Percentiles rank a stretch among this genome's conserved stretches.
phyloP scores from a whole-genome alignment of 495 filamentous ascomycete genomes.

The Bacidia gigantensis region DNA sequence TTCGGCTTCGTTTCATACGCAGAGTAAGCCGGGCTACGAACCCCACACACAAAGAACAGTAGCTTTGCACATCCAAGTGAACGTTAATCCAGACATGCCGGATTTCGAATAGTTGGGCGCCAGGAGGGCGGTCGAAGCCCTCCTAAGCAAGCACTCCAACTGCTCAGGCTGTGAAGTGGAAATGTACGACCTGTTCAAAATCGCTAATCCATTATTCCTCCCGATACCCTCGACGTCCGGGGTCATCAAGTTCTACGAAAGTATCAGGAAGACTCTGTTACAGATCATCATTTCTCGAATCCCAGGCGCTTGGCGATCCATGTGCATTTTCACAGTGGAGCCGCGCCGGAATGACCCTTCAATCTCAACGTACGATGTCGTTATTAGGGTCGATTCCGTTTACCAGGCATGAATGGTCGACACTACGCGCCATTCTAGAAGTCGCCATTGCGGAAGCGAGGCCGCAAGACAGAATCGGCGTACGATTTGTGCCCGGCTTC shows the following conservation, averaged over 20 bases:
- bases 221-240: background rate
- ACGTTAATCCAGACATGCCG: background rate
- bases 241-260: background rate
- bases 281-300: background rate
- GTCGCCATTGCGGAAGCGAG: no score
- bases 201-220: background rate
- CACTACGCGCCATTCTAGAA: background rate
- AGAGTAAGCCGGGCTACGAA: background rate
- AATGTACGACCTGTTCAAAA: background rate
- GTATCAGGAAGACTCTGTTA: background rate
- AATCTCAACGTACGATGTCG: background rate
- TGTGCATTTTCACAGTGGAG: conserved; percentile 1
- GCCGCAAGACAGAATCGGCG: no score
- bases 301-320: background rate
- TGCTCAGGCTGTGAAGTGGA: background rate
- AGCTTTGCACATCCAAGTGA: background rate
- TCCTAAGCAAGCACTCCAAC: background rate
- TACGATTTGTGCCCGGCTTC: no score
- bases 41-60: background rate
- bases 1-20: background rate
- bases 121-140: conserved; percentile 1
- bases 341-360: background rate
- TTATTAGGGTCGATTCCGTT: background rate
- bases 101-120: background rate
- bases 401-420: background rate